Base-by-base conservation (phyloP, 495 filamentous ascomycete species). In the Penicillium silybi region DNA sequence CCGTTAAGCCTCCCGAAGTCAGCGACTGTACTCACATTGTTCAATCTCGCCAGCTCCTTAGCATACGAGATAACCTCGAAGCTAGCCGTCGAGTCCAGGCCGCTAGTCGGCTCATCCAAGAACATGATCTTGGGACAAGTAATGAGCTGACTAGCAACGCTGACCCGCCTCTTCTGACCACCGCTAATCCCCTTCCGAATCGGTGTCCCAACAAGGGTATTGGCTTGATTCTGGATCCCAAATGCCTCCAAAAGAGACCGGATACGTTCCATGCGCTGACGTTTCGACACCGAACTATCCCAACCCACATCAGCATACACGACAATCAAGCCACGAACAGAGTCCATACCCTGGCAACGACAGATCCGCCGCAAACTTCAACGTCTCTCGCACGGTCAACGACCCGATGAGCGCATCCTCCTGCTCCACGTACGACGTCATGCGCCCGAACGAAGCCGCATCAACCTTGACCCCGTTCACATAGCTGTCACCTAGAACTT, bases 371-470 rank as follows among this genome's bases (percentile, higher is more conserved):
- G 87, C 82, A 64, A 92, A 92, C 52, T 82, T 66, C 48, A 95
- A 66, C 1, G 89, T 92, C 69, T 95, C 89, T 17, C 73, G 73
- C 11, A 90, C 86, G 0, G 88, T 92, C 52, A 92, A 72, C 0
- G 84, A 83, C 15, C 89, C 89, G 41, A 91, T 85, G 5, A 95
- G 72, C 3, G 86, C 81, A 74, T 95, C 89, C 48, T 92, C 87
- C 68, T 92, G 89, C 76, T 95, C 89, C 11, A 95, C 89, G 61
- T 88, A 91, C 17, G 82, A 80, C 41, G 73, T 81, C 46, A 88
- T 70, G 19, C 74, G 69, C n/a, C 54, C 59, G 41, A 72, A 76
- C 0, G 65, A 52, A 4, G 49, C 45, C 9, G 53, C 58, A 18
- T 62, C 70, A 13, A 67, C 50, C 19, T 62, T 59, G 0, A 49